Base-by-base conservation (phyloP, 2,329 filamentous ascomycete species). In the Pseudocercospora cruenta region DNA sequence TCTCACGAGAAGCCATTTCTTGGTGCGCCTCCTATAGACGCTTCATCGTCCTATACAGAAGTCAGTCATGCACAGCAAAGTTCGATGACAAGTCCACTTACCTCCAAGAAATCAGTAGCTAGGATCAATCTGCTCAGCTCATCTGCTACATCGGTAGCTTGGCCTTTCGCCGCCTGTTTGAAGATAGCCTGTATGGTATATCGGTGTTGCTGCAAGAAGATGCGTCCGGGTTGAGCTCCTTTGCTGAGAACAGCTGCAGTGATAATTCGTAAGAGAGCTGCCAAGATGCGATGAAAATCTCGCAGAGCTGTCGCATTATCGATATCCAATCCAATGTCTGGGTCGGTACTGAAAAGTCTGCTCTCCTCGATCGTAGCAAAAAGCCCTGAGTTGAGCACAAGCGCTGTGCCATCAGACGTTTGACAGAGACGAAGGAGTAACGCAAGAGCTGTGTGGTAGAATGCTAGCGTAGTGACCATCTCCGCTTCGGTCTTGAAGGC, bases 381-480 rank as follows among this genome's bases (percentile, higher is more conserved):
- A 4, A 99, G 85, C 68, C 94, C 94, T 8, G 92, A 91, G 74
- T 96, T 93, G 49, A 98, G 84, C n/a, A 97, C 88, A 69, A 92
- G 88, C 65, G 90, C 90, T 55, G 95, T 94, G 28, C 95, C 96
- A n/a, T 86, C 82, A 64, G 91, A 89, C 1, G 91, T 94, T 77
- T 96, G 92, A 62, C 91, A 91, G 60, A 98, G 86, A 70, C 93
- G 90, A 24, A 96, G 85, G 26, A 99, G 86, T 16, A 99, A 86
- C 1, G 92, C 88, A 31, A 98, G 86, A 69, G 92, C 90, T 54
- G 93, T 90, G 74, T 94, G 85, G 70, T 89, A 89, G 75, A 86
- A 88, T 12, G 84, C 83, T 10, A 90, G 79, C 6, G 89, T 78
- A 14, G 83, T 78, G 7, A 82, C 77, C 0, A 87, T 82, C 67